Base-by-base conservation (phyloP, 2,329 filamentous ascomycete genomes). In the Sporothrix mexicana region DNA sequence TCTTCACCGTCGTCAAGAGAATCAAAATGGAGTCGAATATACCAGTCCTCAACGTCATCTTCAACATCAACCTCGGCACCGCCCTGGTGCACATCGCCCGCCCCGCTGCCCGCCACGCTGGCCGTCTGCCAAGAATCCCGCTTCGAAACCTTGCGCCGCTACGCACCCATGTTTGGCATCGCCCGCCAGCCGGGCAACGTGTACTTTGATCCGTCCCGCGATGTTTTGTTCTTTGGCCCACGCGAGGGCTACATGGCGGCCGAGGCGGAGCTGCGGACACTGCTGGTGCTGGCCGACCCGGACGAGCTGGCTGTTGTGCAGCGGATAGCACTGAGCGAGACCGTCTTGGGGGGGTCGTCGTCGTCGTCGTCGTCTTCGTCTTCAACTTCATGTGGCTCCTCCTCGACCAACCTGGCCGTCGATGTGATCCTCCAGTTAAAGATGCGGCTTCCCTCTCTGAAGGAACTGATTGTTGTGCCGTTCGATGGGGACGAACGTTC, bases 221-320 rank as follows among this genome's bases (percentile, higher is more conserved):
- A 87, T 73, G 80, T 84, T n/a, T 79, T 87, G 69, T 86, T 84
- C 77, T 86, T 87, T 75, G 84, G 84, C 49, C 80, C 82, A 12
- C 80, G 82, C 45, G 77, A 82, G 36, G 84, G 84, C 69, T 83
- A 81, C 78, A 84, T 84, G 81, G 83, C 82, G 23, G 80, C 84
- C 69, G 81, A 83, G 72, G 80, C 84, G 6, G 82, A 86, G 74
- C 83, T 87, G 72, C 80, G 81, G 69, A 84, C 83, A 15, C 82
- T 82, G 76, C 80, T 86, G 78, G 77, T 81, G 69, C 79, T 86
- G 76, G 83, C 81, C 75, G 79, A 80, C 59, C 81, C 80, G 6
- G 76, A 76, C 10, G 83, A 87, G 74, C 79, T 86, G 62, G 80
- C 80, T 9, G 72, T 76, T 12, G 81, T 87, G 20, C 80, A 80